These are phyloP conservation scores for Neurospora intermedia DNA, from an alignment of 495 filamentous ascomycete species.

Conservation along the genomic window DNA sequence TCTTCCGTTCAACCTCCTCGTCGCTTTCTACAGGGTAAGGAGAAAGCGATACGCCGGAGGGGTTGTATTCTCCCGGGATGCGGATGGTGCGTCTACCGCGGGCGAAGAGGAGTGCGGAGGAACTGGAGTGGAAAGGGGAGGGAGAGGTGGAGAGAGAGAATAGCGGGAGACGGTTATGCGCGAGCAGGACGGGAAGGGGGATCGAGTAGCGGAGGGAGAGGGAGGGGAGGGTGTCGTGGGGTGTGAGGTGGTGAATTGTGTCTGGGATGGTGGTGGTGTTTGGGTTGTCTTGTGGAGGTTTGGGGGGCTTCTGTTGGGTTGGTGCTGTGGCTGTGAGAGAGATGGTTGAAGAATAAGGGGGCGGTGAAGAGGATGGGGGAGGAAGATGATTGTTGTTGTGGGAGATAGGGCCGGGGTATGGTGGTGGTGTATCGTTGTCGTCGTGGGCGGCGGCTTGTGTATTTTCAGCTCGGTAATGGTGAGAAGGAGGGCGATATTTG, in stretches of 20 bases:
- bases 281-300: neutral
- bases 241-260: constrained; percentile 56
- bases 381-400: constrained; percentile 4
- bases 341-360: constrained; percentile 16
- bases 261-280: constrained; percentile 19
- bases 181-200: constrained; percentile 42
- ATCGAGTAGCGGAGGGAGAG: constrained; percentile 59
- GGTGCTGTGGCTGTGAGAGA: neutral
- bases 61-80: constrained; percentile 55
- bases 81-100: constrained; percentile 50
- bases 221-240: constrained; percentile 49
- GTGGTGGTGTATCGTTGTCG: constrained; percentile 24
- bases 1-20: constrained; percentile 54
- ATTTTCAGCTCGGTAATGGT: constrained; percentile 28
- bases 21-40: constrained; percentile 56
- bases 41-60: constrained; percentile 44
- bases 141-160: constrained; percentile 52
- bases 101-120: neutral
- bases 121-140: constrained; percentile 23
- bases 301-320: neutral
- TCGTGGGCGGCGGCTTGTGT: constrained; percentile 17
- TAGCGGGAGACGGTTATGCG: constrained; percentile 51
- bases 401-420: constrained; percentile 34
- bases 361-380: constrained; percentile 28
- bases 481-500: constrained; percentile 4